Evolutionary conservation across 805 yeast species (phyloP).

Genomic region (Metschnikowia arizonensis): DNA sequence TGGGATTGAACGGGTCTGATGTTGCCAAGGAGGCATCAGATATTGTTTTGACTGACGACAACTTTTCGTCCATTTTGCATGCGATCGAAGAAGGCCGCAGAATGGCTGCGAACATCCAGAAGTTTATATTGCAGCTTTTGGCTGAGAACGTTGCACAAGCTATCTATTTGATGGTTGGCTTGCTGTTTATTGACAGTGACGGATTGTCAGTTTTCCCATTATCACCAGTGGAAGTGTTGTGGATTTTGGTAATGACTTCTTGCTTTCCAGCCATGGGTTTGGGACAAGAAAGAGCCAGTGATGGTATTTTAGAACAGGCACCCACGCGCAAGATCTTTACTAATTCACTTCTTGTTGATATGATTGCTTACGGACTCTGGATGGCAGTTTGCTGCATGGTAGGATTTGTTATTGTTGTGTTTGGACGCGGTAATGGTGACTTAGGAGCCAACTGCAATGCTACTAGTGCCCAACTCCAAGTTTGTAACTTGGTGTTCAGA

Average conservation of each 20-base stretch:
- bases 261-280: constrained; percentile 24
- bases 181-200: constrained; percentile 60
- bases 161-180: constrained; percentile 64
- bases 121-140: constrained; percentile 21
- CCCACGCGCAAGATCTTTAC: constrained; percentile 39
- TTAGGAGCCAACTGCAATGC: constrained; percentile 36
- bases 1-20: constrained; percentile 29
- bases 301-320: constrained; percentile 35
- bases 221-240: constrained; percentile 37
- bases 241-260: constrained; percentile 21
- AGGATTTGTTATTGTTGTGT: constrained; percentile 36
- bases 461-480: constrained; percentile 16
- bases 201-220: constrained; percentile 76
- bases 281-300: constrained; percentile 37
- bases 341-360: constrained; percentile 38
- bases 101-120: constrained; percentile 21
- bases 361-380: constrained; percentile 39
- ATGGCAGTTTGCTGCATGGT: constrained; percentile 40
- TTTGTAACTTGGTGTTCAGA: constrained; percentile 32
- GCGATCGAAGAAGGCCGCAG: constrained; percentile 27
- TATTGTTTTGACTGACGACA: constrained; percentile 27
- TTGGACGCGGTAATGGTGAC: constrained; percentile 37
- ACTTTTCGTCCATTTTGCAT: constrained; percentile 26
- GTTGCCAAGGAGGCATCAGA: constrained; percentile 29
- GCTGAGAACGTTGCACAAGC: constrained; percentile 45